Conservation (phyloP, 352 stramenopile species). For the Phytophthora pistaciae region DNA sequence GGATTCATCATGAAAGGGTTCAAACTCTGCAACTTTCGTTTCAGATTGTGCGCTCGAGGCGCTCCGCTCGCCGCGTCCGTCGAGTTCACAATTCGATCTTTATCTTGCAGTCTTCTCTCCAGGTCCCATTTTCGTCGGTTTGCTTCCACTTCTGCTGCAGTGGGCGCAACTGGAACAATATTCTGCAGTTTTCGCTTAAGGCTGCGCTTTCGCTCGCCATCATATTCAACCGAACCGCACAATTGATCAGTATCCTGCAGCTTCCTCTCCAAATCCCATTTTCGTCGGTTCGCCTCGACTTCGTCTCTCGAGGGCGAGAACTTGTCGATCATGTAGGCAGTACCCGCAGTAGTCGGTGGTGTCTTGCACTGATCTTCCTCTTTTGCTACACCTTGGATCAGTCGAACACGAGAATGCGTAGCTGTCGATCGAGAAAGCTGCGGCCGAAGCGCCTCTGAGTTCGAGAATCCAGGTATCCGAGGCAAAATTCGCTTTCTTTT, state of each 20-base stretch:
- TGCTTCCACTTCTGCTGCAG: slow-evolving; percentile 21
- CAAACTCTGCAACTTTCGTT: slow-evolving; percentile 24
- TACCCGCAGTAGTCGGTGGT: neutral
- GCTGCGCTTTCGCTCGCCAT: slow-evolving; percentile 8
- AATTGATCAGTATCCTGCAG: slow-evolving; percentile 21
- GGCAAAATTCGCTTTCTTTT: slow-evolving; percentile 30
- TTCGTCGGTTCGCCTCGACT: slow-evolving; percentile 26
- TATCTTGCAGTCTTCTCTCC: slow-evolving; percentile 28
- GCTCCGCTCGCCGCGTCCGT: neutral
- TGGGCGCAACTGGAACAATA: slow-evolving; percentile 7
- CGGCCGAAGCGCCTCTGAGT: slow-evolving; percentile 29
- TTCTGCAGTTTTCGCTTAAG: slow-evolving; percentile 9
- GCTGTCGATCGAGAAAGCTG: slow-evolving; percentile 26
- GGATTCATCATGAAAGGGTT: slow-evolving; percentile 25
- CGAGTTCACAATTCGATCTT: neutral
- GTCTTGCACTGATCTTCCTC: slow-evolving; percentile 1
- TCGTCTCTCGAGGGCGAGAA: slow-evolving; percentile 19
- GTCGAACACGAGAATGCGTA: slow-evolving; percentile 8
- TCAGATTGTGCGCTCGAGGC: slow-evolving; percentile 14
- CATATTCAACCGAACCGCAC: neutral
- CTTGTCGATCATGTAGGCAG: neutral
- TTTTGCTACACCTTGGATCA: neutral
- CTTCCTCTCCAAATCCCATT: slow-evolving; percentile 39
- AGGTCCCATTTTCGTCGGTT: slow-evolving; percentile 35
- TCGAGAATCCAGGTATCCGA: slow-evolving; percentile 38